Evolutionary conservation across 2,329 filamentous ascomycete genomes (phyloP).

Genomic region (Trichophyton verrucosum): DNA sequence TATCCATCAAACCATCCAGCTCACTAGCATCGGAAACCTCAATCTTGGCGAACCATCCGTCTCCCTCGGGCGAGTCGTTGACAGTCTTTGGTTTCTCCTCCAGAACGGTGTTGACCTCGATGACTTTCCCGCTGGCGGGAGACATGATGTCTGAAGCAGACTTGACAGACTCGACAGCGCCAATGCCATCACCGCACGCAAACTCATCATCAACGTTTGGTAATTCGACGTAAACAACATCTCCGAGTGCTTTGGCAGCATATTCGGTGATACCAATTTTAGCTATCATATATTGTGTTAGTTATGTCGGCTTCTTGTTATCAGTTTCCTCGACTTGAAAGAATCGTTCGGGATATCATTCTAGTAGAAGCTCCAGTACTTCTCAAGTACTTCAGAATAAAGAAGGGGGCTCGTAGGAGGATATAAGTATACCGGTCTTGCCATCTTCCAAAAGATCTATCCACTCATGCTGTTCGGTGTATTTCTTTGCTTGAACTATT

Average conservation of each 20-base stretch:
- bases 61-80: constrained; percentile 80
- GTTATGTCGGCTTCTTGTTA: background rate
- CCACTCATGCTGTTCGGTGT: constrained; percentile 98
- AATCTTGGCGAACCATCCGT: constrained; percentile 89
- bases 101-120: constrained; percentile 58
- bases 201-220: constrained; percentile 59
- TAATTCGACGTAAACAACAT: constrained; percentile 95
- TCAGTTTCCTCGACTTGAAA: background rate
- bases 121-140: constrained; percentile 66
- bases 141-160: constrained; percentile 95
- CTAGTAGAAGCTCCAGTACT: background rate
- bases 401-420: constrained; percentile 16
- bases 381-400: background rate
- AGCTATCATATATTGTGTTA: constrained; percentile 28
- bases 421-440: constrained; percentile 51
- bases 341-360: background rate
- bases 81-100: constrained; percentile 78
- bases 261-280: constrained; percentile 79
- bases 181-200: constrained; percentile 67
- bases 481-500: constrained; percentile 52
- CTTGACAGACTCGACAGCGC: constrained; percentile 96
- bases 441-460: constrained; percentile 74
- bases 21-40: constrained; percentile 59
- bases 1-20: constrained; percentile 64
- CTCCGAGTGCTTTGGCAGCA: constrained; percentile 81